Base-by-base conservation (phyloP, 2,329 filamentous ascomycete genomes). In the Fusarium guadeloupense region DNA sequence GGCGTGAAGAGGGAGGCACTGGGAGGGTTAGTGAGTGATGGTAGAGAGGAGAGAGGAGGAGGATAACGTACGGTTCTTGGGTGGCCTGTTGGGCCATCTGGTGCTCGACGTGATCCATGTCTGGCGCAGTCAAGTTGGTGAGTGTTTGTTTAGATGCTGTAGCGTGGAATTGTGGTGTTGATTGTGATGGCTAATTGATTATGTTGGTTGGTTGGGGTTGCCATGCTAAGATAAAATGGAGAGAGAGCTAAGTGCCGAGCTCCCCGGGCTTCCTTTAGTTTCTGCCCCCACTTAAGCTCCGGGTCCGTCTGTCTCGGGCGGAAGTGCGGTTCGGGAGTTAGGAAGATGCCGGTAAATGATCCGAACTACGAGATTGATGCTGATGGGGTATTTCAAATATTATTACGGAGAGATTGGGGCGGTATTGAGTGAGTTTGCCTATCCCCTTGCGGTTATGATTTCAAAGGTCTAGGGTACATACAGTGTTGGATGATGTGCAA, bases 71-170 rank as follows among this genome's bases (percentile, higher is more conserved):
- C 72, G 79, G 79, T 70, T 76, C 79, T 66, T 80, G 77, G 48
- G 74, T 77, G 60, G 81, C 83, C 72, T 84, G 80, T 59, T 85
- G 80, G 66, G 78, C 79, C 69, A 85, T 78, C 61, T 82, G 81
- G 59, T 83, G 80, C 70, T 84, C 78, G 67, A 85, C 80, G 77
- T 86, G 84, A 53, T 86, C 83, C 84, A 86, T 17, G 28, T 39
- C 43, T 28, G 9, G 23, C 9, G 33, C 26, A n/a, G 19, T 16
- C 14, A 4, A 9, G 6, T 19, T 35, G 23, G 13, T 21, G 14
- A 33, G 33, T 9, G 28, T 6, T 26, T 23, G 9, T 25, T n/a
- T 3, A 14, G n/a, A 6, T 23, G n/a, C 35, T 25, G 9, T 23
- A 30, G 34, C 1, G 33, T 41, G 30, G 30, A 41, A 40, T 37